Percentiles rank a stretch among this genome's conserved stretches.
Conservation (phyloP, 441 rosid species). For the Caryocar brasiliense region DNA sequence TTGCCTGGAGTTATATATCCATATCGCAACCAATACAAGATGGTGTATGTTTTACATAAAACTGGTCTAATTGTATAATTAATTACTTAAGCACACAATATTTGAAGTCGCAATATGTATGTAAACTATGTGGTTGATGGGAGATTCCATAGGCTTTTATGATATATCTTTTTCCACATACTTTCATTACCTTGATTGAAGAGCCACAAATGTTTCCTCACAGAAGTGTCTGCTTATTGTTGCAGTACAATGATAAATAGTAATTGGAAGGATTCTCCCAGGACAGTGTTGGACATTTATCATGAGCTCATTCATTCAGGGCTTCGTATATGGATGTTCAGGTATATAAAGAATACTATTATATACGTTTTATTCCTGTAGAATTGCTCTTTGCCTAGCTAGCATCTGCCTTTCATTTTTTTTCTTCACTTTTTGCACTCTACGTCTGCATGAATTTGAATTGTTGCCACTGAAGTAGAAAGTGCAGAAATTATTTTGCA, state of each 20-base stretch:
- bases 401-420: background rate
- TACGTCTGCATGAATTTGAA: too few species aligned
- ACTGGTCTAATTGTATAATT: too few species aligned
- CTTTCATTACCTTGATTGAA: background rate
- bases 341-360: constrained; percentile 27
- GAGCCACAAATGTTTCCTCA: background rate
- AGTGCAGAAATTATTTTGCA: too few species aligned
- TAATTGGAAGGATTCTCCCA: constrained; percentile 66
- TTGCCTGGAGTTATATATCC: too few species aligned
- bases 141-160: too few species aligned
- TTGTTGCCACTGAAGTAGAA: too few species aligned
- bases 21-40: too few species aligned
- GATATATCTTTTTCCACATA: too few species aligned
- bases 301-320: constrained; percentile 63
- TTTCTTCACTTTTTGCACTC: background rate
- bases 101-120: too few species aligned
- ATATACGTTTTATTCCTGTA: background rate
- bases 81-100: too few species aligned
- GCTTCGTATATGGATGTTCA: constrained; percentile 82
- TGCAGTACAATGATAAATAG: constrained; percentile 34
- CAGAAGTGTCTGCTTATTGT: constrained; percentile 4
- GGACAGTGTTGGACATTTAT: constrained; percentile 65
- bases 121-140: too few species aligned
- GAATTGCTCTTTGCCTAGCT: background rate
- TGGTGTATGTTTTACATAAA: too few species aligned